Evolutionary conservation across 2,329 filamentous ascomycete genomes (phyloP).

Genomic region (Knoxdaviesia capensis): DNA sequence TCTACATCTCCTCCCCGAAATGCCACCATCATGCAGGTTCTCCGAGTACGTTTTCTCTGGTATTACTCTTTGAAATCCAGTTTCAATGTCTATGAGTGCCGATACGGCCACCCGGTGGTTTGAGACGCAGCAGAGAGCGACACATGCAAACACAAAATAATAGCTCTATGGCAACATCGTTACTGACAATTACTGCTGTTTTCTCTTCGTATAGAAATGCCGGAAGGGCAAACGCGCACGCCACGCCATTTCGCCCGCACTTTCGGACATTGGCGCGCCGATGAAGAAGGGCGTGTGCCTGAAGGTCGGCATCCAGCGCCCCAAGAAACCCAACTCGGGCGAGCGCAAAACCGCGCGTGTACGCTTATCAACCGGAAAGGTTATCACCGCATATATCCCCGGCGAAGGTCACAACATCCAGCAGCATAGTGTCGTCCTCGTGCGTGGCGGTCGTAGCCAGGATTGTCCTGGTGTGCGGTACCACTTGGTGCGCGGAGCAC

Average conservation of each 20-base stretch:
- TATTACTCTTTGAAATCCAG: no score
- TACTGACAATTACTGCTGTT: background rate
- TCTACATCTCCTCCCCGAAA: constrained; percentile 33
- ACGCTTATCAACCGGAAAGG: constrained; percentile 64
- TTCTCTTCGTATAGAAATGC: constrained; percentile 35
- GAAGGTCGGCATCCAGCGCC: constrained; percentile 80
- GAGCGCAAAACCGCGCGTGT: constrained; percentile 92
- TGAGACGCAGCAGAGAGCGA: no score
- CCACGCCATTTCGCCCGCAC: constrained; percentile 72
- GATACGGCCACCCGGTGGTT: no score
- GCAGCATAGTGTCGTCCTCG: constrained; percentile 92
- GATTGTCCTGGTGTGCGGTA: constrained; percentile 98
- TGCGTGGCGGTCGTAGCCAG: constrained; percentile 81
- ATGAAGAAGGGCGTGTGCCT: constrained; percentile 91
- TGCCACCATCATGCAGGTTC: constrained; percentile 56
- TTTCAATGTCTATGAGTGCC: no score
- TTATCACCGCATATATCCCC: constrained; percentile 86
- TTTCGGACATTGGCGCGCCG: constrained; percentile 47
- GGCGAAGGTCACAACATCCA: constrained; percentile 98
- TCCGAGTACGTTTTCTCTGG: constrained; percentile 22
- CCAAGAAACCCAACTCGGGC: constrained; percentile 97
- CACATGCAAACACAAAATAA: no score
- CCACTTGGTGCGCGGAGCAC: constrained; percentile 71
- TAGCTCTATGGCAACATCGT: background rate
- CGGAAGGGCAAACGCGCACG: constrained; percentile 62